Evolutionary conservation across 139 green algal species (phyloP).

Genomic region (Chlamydomonas sp.): DNA sequence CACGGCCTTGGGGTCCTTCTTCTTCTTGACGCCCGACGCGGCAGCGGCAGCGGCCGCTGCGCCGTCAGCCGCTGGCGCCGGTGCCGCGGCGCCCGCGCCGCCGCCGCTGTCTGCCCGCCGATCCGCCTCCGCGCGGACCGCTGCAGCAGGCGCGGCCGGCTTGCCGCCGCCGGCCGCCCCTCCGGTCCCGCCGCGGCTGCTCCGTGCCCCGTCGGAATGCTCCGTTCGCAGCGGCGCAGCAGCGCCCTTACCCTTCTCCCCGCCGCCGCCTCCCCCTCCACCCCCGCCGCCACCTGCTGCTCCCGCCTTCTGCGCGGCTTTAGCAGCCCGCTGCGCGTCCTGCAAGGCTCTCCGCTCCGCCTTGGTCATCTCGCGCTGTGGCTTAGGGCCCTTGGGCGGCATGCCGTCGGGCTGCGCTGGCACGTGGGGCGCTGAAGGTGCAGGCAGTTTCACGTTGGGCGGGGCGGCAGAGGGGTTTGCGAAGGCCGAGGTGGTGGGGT

Average conservation of each 20-base stretch:
- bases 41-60: neutral
- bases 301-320: slow-evolving; percentile 67
- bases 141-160: neutral
- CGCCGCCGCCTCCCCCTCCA: neutral
- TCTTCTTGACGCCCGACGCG: slow-evolving; percentile 11
- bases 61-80: neutral
- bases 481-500: neutral
- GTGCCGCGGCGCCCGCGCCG: neutral
- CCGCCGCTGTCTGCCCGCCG: slow-evolving; percentile 7
- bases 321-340: slow-evolving; percentile 84
- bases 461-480: neutral
- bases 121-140: neutral
- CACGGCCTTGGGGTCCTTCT: slow-evolving; percentile 43
- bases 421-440: too few relatives aligned
- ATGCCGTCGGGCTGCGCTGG: too few relatives aligned
- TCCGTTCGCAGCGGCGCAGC: neutral
- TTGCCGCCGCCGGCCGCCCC: neutral
- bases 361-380: slow-evolving; percentile 70
- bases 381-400: slow-evolving; percentile 20
- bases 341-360: slow-evolving; percentile 85
- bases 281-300: neutral
- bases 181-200: neutral
- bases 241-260: slow-evolving; percentile 6
- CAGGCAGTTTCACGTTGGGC: neutral
- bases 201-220: neutral